phyloP scores from a whole-genome alignment of 164 flowering plant genomes.

The Chimonanthus salicifolius region DNA sequence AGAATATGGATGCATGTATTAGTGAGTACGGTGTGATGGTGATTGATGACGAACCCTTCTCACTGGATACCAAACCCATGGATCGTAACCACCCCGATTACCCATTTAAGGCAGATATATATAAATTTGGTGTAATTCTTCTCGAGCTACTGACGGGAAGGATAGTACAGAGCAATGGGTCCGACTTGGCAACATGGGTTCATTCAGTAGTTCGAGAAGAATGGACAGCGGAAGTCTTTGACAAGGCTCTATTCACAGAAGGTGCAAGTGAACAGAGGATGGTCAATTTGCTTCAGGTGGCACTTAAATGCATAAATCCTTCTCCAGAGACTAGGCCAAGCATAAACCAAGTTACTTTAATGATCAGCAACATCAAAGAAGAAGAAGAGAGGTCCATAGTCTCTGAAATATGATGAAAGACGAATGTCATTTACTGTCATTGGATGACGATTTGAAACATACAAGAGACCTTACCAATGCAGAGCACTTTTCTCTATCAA shows the following conservation, averaged over 20 bases:
- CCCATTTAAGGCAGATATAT: constrained; percentile 38
- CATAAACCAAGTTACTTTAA: constrained; percentile 38
- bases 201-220: constrained; percentile 53
- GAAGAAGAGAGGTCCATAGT: constrained; percentile 55
- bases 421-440: neutral
- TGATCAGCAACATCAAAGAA: constrained; percentile 41
- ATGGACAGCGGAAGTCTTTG: constrained; percentile 74
- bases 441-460: neutral
- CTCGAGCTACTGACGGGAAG: constrained; percentile 68
- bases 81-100: neutral
- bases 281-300: constrained; percentile 61
- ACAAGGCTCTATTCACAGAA: constrained; percentile 32
- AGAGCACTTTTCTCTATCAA: too few species aligned
- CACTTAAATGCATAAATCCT: constrained; percentile 49
- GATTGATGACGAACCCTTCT: constrained; percentile 20
- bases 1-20: constrained; percentile 43
- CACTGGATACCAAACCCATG: constrained; percentile 11
- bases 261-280: constrained; percentile 60
- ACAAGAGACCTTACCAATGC: neutral
- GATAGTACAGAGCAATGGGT: constrained; percentile 41
- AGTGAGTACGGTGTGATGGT: constrained; percentile 60
- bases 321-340: constrained; percentile 46
- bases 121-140: constrained; percentile 54
- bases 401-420: constrained; percentile 7
- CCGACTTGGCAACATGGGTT: constrained; percentile 56